Evolutionary conservation across 139 green algal species (phyloP), one percentile per base, ranked within the genome.

Genomic region (Haematococcus lacustris): DNA sequence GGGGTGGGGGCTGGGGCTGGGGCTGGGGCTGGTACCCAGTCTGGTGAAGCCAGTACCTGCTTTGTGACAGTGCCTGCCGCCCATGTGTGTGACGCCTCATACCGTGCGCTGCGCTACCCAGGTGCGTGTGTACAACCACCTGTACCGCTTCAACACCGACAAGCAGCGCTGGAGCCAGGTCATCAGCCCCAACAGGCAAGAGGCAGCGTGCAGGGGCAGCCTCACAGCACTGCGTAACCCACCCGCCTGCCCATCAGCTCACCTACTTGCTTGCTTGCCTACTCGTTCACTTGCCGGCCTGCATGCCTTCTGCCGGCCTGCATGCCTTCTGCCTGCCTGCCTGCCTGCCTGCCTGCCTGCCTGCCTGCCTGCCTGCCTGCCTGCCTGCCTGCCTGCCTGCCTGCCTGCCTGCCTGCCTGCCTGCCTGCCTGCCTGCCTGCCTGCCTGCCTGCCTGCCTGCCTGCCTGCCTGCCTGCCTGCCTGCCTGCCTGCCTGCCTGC

Each of bases 61-160:
- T n/a, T n/a, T n/a, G n/a, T n/a, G n/a, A n/a, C n/a, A n/a, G n/a
- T n/a, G n/a, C n/a, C n/a, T n/a, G n/a, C n/a, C n/a, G n/a, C n/a
- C n/a, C n/a, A n/a, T n/a, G n/a, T n/a, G n/a, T n/a, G n/a, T n/a
- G n/a, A n/a, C n/a, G n/a, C n/a, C n/a, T n/a, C n/a, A n/a, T n/a
- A n/a, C n/a, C n/a, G n/a, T n/a, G n/a, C n/a, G n/a, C n/a, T n/a
- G n/a, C n/a, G n/a, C n/a, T n/a, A n/a, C n/a, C n/a, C n/a, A n/a
- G n/a, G 53, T 92, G 23, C 70, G 80, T 26, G 88, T 97, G 32
- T 97, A 94, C 78, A 87, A 86, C 30, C 92, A 99, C 57, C 65
- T 98, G 2, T 98, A 92, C 80, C 78, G 83, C n/a, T 96, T 92
- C 73, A 80, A 92, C 57, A 66, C 70, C 21, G 86, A 91, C 17